Evolutionary conservation across 2,329 filamentous ascomycete species (phyloP), one percentile per base, ranked within the genome.

Genomic region (Venturia nashicola): DNA sequence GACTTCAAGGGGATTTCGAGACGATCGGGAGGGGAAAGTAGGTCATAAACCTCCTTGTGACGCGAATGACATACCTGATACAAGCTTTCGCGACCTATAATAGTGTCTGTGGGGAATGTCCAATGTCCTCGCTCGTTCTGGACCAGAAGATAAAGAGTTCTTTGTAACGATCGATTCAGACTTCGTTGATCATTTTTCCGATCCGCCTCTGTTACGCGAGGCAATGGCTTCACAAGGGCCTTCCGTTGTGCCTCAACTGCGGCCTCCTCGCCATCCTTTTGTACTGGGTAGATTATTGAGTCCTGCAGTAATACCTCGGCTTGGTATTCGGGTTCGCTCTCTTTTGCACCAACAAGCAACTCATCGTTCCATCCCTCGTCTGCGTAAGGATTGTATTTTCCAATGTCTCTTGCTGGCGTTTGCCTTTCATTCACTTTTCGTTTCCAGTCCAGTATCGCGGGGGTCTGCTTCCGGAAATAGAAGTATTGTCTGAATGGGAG

Each of bases 391-490:
- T 88, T 86, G 80, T 96, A 97, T 61, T 84, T 80, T 65, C 93
- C 93, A 68, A 97, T 85, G 75, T 97, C 93, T 72, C 90, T 86
- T 59, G 90, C 88, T 7, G 91, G 83, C 8, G 89, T 88, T 70
- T 86, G 83, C 65, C 93, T 87, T 73, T 90, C 87, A 69, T 82
- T 81, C 67, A 90, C 83, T 77, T 96, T 95, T 72, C 90, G 83
- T 75, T 92, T 90, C 90, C 91, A 97, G 78, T 97, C 92, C 61
- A 91, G 80, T 68, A 92, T 89, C 9, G 85, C 82, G 1, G 91
- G 87, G 12, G 92, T 96, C 72, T 90, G 90, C 69, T 86, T 86
- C 80, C 96, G 96, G 83, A 92, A 96, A 82, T 96, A 99, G 78
- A 97, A 94, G 74, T 89, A 89, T 68, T 89, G 86, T 64, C 89